Base-by-base conservation (phyloP, 2,329 filamentous ascomycete species). In the Trichoderma sp. region DNA sequence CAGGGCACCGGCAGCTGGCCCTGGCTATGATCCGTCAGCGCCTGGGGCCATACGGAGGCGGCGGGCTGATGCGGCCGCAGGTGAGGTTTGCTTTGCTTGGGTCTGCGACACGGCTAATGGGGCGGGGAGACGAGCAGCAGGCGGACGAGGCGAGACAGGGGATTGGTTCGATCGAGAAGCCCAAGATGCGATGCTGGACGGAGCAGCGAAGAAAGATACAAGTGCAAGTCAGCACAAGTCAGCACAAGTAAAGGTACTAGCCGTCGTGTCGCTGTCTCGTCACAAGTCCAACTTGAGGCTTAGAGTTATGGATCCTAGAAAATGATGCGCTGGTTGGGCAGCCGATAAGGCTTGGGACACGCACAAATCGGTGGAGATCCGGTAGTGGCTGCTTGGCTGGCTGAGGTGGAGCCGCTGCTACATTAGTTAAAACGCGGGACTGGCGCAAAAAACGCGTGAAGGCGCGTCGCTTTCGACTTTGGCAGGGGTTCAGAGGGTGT, bases 1-100 rank as follows among this genome's bases (percentile, higher is more conserved):
- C 67, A 69, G 71, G 66, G 71, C 71, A 64, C 71, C 61, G 67
- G 63, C 66, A 55, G 68, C 68, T 68, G 58, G 71, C 68, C 71
- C 68, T 71, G 47, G 71, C 68, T 73, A 66, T 61, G 53, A 58
- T 68, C 63, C 47, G 61, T 55, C 68, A 67, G 68, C 68, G 63
- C 39, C 55, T 50, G 43, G 61, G 57, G 67, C 67, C 67, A 69
- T 69, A 53, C 67, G 67, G 67, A 69, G 67, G 57, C 53, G 55
- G 28, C 57, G 55, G 66, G 57, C 20, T 62, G 62, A 17, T 59
- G 59, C 67, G 69, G 69, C 53, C 62, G 71, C 26, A 62, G 67
- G 61, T 36, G 53, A 30, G 13, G 67, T 23, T 68, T 55, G 23
- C 58, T 39, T 12, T 36, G 59, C 15, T 32, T 30, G 9, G 36